Evolutionary conservation across 306 rosid species (phyloP).

Genomic region (Malus orientalis): DNA sequence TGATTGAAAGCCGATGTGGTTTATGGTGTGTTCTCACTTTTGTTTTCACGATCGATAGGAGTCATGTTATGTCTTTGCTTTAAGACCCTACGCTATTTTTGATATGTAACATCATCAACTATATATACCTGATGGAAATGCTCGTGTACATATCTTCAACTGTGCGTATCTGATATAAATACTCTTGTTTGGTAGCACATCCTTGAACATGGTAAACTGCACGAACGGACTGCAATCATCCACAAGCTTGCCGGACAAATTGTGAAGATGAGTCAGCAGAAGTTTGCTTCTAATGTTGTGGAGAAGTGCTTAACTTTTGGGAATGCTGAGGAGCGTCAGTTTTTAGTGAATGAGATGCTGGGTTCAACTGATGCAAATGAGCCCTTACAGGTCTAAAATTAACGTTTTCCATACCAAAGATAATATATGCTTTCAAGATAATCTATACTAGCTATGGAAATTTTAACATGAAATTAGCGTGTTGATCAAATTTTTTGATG

Average conservation of each 20-base stretch:
- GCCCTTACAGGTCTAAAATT: slow-evolving; percentile 70
- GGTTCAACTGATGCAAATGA: slow-evolving; percentile 93
- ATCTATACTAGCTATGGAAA: not conserved
- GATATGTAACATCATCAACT: not conserved
- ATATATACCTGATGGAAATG: not conserved
- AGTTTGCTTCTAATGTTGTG: slow-evolving; percentile 96
- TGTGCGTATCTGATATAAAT: not conserved
- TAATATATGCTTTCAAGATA: not conserved
- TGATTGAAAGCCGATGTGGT: not conserved
- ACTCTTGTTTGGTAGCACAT: slow-evolving; percentile 58
- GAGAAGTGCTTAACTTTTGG: slow-evolving; percentile 91
- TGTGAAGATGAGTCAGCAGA: slow-evolving; percentile 97
- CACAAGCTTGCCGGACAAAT: slow-evolving; percentile 92
- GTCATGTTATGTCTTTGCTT: not conserved
- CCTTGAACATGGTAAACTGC: slow-evolving; percentile 69
- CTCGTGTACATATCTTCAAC: slow-evolving; percentile 11
- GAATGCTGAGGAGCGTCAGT: slow-evolving; percentile 71
- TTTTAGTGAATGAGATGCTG: slow-evolving; percentile 85
- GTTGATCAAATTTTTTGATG: not conserved
- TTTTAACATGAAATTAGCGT: not conserved
- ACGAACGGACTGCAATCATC: slow-evolving; percentile 70
- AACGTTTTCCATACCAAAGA: not conserved
- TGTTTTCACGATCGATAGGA: not conserved
- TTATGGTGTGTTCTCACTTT: not conserved
- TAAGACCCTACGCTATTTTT: not conserved